A percentile compares a stretch with the other conserved stretches of the same genome.
These are phyloP conservation scores for Jaenimonas drosophilae DNA, from an alignment of 208 protist genomes.

Conservation along the genomic window DNA sequence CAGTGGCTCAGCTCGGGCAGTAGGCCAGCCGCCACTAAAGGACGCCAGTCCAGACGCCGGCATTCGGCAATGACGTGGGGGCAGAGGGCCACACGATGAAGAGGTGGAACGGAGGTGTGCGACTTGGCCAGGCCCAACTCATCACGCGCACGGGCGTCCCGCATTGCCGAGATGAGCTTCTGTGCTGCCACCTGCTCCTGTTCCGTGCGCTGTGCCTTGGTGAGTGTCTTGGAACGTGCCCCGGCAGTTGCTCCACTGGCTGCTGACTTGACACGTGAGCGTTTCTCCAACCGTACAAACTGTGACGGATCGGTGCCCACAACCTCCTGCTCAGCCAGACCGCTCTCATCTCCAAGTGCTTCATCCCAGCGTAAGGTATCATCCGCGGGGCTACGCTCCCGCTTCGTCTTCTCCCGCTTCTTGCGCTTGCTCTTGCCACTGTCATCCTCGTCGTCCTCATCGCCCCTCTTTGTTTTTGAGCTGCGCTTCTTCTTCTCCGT, in stretches of 20 bases:
- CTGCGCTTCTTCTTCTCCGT: slow-evolving; percentile 9
- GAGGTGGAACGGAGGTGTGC: slow-evolving; percentile 13
- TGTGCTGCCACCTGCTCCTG: slow-evolving; percentile 2
- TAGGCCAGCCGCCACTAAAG: slow-evolving; percentile 53
- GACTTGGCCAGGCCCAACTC: slow-evolving; percentile 8
- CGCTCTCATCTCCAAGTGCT: neutral
- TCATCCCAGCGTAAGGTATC: neutral
- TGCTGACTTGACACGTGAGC: no score
- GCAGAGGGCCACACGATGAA: slow-evolving; percentile 42
- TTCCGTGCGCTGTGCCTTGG: slow-evolving; percentile 4
- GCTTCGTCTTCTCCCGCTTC: slow-evolving; percentile 11
- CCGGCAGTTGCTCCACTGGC: no score
- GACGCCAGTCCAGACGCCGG: slow-evolving; percentile 17
- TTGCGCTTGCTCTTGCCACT: slow-evolving; percentile 12
- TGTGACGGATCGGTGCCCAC: no score
- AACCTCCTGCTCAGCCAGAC: slow-evolving; percentile 3
- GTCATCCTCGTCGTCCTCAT: slow-evolving; percentile 3
- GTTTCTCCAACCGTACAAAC: no score
- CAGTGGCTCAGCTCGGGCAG: slow-evolving; percentile 73
- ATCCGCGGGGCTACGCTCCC: slow-evolving; percentile 6
- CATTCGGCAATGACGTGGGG: slow-evolving; percentile 33
- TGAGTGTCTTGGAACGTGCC: slow-evolving; percentile 8
- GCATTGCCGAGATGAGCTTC: slow-evolving; percentile 11
- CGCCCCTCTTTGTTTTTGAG: slow-evolving; percentile 10
- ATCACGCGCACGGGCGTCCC: slow-evolving; percentile 12